phyloP scores from a whole-genome alignment of 371 early-diverging fungal genomes.

The Apophysomyces trapeziformis region DNA sequence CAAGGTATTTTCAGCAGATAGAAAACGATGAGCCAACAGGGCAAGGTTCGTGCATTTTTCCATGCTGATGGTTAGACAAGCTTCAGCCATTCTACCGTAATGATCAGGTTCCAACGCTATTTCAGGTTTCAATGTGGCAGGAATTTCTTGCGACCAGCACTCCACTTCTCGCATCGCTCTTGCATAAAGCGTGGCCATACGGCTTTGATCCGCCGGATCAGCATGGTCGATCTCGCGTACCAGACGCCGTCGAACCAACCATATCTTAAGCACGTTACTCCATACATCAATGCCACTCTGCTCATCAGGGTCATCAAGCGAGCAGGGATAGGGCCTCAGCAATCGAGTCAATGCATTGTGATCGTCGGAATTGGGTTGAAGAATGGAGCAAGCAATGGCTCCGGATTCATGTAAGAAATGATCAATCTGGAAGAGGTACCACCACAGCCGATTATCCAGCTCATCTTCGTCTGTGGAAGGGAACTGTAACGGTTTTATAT shows the following conservation, averaged over 20 bases:
- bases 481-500: slow-evolving; percentile 20
- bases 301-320: slow-evolving; percentile 34
- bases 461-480: slow-evolving; percentile 18
- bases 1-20: slow-evolving; percentile 11
- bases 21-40: slow-evolving; percentile 22
- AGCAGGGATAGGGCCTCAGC: slow-evolving; percentile 27
- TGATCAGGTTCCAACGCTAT: slow-evolving; percentile 12
- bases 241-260: slow-evolving; percentile 30
- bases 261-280: slow-evolving; percentile 32
- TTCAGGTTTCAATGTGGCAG: slow-evolving; percentile 18
- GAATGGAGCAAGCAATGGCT: slow-evolving; percentile 28
- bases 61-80: slow-evolving; percentile 24
- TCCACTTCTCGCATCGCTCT: slow-evolving; percentile 15
- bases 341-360: slow-evolving; percentile 24
- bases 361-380: slow-evolving; percentile 32
- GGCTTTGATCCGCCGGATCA: slow-evolving; percentile 14
- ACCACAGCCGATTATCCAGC: slow-evolving; percentile 34
- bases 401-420: slow-evolving; percentile 34
- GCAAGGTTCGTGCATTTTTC: slow-evolving; percentile 34
- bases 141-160: slow-evolving; percentile 17
- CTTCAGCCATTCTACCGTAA: slow-evolving; percentile 19
- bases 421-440: slow-evolving; percentile 41
- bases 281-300: slow-evolving; percentile 26
- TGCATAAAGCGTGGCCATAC: slow-evolving; percentile 15
- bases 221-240: slow-evolving; percentile 22